phyloP scores from a whole-genome alignment of 2,329 filamentous ascomycete genomes.

The Curvularia spicifera region DNA sequence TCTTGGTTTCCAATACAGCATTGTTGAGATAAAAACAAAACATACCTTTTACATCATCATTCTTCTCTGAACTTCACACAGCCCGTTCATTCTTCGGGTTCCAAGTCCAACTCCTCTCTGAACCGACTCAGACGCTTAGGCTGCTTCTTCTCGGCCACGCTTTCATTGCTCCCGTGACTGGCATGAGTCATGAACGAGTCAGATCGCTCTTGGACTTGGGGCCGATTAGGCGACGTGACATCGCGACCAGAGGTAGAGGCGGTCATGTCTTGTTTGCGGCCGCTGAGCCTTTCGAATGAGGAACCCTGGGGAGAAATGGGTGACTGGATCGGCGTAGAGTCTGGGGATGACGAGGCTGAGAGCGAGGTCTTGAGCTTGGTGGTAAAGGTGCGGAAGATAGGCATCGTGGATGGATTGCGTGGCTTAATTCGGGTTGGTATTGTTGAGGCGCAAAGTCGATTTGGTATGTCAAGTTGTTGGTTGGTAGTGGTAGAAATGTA shows the following conservation, averaged over 20 bases:
- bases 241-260: conserved; percentile 1
- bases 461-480: conserved; percentile 1
- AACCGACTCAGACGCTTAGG: conserved; percentile 40
- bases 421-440: background rate
- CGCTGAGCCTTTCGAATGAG: conserved; percentile 37
- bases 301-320: conserved; percentile 27
- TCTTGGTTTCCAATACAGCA: background rate
- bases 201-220: conserved; percentile 21
- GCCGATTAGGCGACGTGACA: conserved; percentile 18
- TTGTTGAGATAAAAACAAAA: background rate
- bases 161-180: conserved; percentile 21
- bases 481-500: background rate
- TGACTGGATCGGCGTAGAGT: conserved; percentile 20
- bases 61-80: background rate
- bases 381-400: conserved; percentile 39
- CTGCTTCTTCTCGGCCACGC: conserved; percentile 27
- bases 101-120: conserved; percentile 37
- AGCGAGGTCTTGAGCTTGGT: conserved; percentile 41
- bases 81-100: conserved; percentile 16
- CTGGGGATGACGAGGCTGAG: conserved; percentile 33
- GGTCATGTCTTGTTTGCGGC: conserved; percentile 25
- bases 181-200: conserved; percentile 34
- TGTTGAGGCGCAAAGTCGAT: conserved; percentile 1
- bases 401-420: conserved; percentile 27
- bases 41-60: conserved; percentile 17